Base-by-base conservation (phyloP, 352 stramenopile species). In the Phytopythium delawarense region DNA sequence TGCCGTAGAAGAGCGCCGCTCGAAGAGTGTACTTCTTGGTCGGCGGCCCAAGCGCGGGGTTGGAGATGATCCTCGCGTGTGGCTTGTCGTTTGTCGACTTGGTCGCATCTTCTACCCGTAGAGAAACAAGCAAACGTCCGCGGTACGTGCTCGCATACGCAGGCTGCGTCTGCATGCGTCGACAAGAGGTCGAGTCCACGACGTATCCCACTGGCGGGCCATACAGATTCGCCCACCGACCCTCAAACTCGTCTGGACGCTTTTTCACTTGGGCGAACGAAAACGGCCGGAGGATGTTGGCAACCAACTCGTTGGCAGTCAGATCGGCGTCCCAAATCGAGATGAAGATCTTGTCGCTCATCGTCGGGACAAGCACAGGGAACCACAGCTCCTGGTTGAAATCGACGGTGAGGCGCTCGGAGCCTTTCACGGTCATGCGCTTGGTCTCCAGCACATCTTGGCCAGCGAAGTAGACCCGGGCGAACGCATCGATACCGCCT, bases 351-450 rank as follows among this genome's bases (percentile, higher is more conserved):
- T 80, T 81, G 64, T 93, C 86, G 59, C 76, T 88, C 78, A 96
- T 93, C 20, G 71, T 88, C 35, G 87, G 88, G 28, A 94, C 63
- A 3, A 92, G 61, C 2, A 96, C 76, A 13, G 87, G 88, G 65
- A 97, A 89, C 89, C 88, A 96, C 44, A 97, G 71, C 62, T 96
- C 88, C 51, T 96, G 72, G 65, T 89, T 84, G 62, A 90, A 85
- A 49, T 75, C 64, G 8, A 78, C 67, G 3, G 54, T 69, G 9
- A 84, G 65, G 45, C 80, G 75, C 34, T 65, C 60, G 23, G 70
- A 81, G n/a, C 81, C 82, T 53, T 89, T 90, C 7, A 82, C 74
- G 1, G 81, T 87, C 53, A 89, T 64, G 13, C 81, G 86, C 44
- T 84, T 84, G 15, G 82, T 94, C 66, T 89, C 77, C 39, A 92